Evolutionary conservation across 441 rosid genomes (phyloP).

Genomic region (Populus hybrid): DNA sequence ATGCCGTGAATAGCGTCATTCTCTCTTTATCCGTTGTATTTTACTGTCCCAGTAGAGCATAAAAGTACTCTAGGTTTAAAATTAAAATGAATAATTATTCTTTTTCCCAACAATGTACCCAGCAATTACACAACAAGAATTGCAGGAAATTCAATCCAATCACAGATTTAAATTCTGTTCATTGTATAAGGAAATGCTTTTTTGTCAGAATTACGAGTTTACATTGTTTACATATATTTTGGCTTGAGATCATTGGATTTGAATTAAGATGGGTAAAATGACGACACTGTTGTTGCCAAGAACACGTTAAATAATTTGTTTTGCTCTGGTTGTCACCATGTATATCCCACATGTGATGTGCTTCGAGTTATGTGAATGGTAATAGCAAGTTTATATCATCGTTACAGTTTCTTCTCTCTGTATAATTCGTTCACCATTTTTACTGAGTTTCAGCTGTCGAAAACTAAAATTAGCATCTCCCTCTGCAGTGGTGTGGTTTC

Average conservation of each 20-base stretch:
- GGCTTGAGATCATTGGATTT: no score
- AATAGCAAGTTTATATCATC: background rate
- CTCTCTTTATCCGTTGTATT: slow-evolving; percentile 1
- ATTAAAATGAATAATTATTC: background rate
- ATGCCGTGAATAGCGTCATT: slow-evolving; percentile 13
- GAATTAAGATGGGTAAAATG: no score
- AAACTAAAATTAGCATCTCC: slow-evolving; percentile 32
- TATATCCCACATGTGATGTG: background rate
- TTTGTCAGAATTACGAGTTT: no score
- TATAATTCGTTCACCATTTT: background rate
- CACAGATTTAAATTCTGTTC: no score
- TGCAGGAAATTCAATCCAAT: no score
- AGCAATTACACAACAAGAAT: no score
- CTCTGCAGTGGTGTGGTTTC: slow-evolving; percentile 38
- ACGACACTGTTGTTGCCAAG: no score
- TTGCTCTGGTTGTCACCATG: no score
- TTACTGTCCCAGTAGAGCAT: background rate
- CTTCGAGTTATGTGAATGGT: background rate
- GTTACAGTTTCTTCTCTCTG: background rate
- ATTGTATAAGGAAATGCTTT: no score
- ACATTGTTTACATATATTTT: no score
- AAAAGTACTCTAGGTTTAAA: slow-evolving; percentile 5
- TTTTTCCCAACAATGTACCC: no score
- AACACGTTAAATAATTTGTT: no score
- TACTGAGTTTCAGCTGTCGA: slow-evolving; percentile 12